phyloP scores from a whole-genome alignment of 202 grass and related monocot species.

The Setaria viridis region DNA sequence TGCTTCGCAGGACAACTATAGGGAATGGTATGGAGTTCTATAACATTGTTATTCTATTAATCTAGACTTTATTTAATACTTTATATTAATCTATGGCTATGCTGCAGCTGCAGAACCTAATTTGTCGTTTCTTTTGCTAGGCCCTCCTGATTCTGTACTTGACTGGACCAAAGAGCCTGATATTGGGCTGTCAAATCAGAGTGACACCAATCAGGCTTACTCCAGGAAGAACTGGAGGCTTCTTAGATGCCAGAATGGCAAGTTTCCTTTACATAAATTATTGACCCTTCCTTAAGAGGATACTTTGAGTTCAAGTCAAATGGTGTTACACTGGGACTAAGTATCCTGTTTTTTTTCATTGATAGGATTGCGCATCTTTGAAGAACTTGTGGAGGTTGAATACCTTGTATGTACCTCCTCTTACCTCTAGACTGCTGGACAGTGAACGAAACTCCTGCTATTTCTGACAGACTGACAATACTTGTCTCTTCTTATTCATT shows the following conservation, averaged over 20 bases:
- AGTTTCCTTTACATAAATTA: constrained; percentile 47
- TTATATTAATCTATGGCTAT: constrained; percentile 15
- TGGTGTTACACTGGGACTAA: constrained; percentile 29
- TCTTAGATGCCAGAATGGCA: constrained; percentile 94
- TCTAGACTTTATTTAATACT: constrained; percentile 22
- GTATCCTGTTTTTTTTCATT: constrained; percentile 44
- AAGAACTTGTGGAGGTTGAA: constrained; percentile 88
- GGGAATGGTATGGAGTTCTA: constrained; percentile 68
- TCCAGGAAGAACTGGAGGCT: constrained; percentile 92
- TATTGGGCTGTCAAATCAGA: constrained; percentile 68
- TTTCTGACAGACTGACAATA: constrained; percentile 31
- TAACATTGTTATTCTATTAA: constrained; percentile 20
- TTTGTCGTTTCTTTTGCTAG: constrained; percentile 56
- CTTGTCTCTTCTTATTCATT: constrained; percentile 41
- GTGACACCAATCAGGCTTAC: constrained; percentile 58
- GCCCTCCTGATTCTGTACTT: constrained; percentile 83
- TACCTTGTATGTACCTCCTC: constrained; percentile 72
- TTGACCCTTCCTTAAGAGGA: not conserved
- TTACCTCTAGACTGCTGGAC: constrained; percentile 18
- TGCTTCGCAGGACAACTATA: constrained; percentile 71
- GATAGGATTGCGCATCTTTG: constrained; percentile 93
- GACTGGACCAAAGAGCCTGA: constrained; percentile 93
- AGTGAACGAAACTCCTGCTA: constrained; percentile 21
- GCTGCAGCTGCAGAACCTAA: constrained; percentile 1
- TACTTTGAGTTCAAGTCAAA: constrained; percentile 19